phyloP scores from a whole-genome alignment of 208 protist genomes.

The Blechomonas ayalai region DNA sequence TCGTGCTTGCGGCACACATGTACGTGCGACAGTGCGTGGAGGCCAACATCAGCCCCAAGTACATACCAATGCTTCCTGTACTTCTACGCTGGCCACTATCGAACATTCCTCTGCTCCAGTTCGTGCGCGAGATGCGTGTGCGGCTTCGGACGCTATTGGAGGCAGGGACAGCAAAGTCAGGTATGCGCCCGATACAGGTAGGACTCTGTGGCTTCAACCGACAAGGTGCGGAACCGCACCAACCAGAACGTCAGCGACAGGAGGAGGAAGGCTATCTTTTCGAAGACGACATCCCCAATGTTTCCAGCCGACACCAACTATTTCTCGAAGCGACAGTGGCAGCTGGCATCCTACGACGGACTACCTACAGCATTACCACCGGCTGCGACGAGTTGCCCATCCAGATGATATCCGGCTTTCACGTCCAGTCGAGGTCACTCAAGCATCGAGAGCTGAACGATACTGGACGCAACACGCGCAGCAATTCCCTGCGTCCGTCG shows the following conservation, averaged over 20 bases:
- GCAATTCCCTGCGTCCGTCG: too few species aligned
- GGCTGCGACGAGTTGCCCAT: constrained; percentile 34
- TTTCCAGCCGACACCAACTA: constrained; percentile 12
- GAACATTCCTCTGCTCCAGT: constrained; percentile 74
- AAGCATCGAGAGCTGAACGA: constrained; percentile 29
- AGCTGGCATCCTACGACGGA: constrained; percentile 8
- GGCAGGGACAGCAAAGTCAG: constrained; percentile 39
- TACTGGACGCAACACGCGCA: too few species aligned
- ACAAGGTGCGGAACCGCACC: constrained; percentile 15
- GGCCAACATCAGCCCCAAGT: constrained; percentile 29
- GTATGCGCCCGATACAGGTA: constrained; percentile 18
- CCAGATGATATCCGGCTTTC: constrained; percentile 67
- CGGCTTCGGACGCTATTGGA: constrained; percentile 50
- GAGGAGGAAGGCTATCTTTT: constrained; percentile 49
- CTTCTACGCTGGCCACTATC: constrained; percentile 53
- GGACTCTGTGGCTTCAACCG: constrained; percentile 32
- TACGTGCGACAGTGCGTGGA: constrained; percentile 72
- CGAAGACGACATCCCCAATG: constrained; percentile 60
- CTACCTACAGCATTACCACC: constrained; percentile 29
- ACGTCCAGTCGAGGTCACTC: constrained; percentile 48
- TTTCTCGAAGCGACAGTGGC: constrained; percentile 21
- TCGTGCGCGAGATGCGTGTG: constrained; percentile 68
- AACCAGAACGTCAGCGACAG: constrained; percentile 15
- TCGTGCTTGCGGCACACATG: constrained; percentile 68
- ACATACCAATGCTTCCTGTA: constrained; percentile 57